Base-by-base conservation (phyloP, 2,329 filamentous ascomycete genomes). In the Emydomyces testavorans region DNA sequence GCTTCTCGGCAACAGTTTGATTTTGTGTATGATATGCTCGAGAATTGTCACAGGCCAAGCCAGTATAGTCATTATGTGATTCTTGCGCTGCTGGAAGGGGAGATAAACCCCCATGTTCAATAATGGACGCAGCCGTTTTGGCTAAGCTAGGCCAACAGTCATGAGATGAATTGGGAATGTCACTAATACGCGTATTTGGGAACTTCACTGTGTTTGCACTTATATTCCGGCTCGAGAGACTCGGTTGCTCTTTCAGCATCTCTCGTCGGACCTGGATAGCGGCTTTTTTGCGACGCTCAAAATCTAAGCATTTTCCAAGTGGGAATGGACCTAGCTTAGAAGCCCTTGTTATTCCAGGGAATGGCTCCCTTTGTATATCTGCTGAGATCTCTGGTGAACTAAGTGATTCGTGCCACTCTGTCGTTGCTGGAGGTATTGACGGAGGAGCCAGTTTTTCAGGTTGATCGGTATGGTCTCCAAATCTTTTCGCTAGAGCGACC, bases 211-310 rank as follows among this genome's bases (percentile, higher is more conserved):
- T 31, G 3, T 10, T 31, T 32, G 15, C n/a, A 18, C 10, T 24
- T 44, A n/a, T 20, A 10, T 34, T 21, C 34, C 34, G 11, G 18
- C 5, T 18, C 5, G 4, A 24, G 4, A 23, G 29, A 11, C 16
- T 35, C 2, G 6, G 5, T 26, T 24, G 21, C 18, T 45, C 16
- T 13, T 20, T 18, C 6, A 56, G 43, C 32, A 55, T 52, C 46
- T 58, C 43, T 20, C 59, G 57, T 16, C 58, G 56, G 32, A 53
- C 47, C n/a, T 56, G 53, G 15, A 62, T 62, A 11, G 58, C 61
- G 2, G 59, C 61, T 50, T 58, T 63, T 53, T 68, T 67, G 34
- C 64, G 58, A 13, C 56, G 54, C 40, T 68, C 65, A 50, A 67
- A 68, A 28, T 67, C 64, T 39, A 68, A 56, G 18, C 65, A 63